Conservation (phyloP, 495 filamentous ascomycete genomes). For the Annulohypoxylon maeteangense region DNA sequence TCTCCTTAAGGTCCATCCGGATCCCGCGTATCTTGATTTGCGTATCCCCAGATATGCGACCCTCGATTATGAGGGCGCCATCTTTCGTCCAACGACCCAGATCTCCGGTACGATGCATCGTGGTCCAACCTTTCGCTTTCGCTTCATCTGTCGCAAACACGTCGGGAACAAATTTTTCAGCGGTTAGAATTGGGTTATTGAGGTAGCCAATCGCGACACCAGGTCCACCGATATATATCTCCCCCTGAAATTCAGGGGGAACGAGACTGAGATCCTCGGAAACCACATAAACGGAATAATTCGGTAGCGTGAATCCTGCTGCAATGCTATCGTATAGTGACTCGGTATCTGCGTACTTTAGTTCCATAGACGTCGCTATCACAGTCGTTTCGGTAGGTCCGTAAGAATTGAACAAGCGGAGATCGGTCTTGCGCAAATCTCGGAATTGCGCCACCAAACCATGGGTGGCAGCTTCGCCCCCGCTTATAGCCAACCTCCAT, state of each 20-base stretch:
- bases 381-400: slow-evolving; percentile 49
- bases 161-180: slow-evolving; percentile 51
- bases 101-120: slow-evolving; percentile 58
- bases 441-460: slow-evolving; percentile 30
- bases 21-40: slow-evolving; percentile 65
- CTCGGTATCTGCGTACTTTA: slow-evolving; percentile 1
- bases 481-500: slow-evolving; percentile 44
- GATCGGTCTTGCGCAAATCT: slow-evolving; percentile 11
- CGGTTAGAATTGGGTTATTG: slow-evolving; percentile 17
- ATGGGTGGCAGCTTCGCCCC: slow-evolving; percentile 40
- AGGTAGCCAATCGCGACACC: slow-evolving; percentile 52
- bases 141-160: slow-evolving; percentile 34
- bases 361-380: slow-evolving; percentile 17
- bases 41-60: slow-evolving; percentile 58
- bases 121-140: slow-evolving; percentile 47
- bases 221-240: slow-evolving; percentile 54
- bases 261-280: slow-evolving; percentile 55
- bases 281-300: slow-evolving; percentile 57
- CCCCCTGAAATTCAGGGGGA: slow-evolving; percentile 47
- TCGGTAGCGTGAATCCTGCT: slow-evolving; percentile 36
- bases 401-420: slow-evolving; percentile 48
- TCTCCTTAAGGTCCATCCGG: slow-evolving; percentile 63
- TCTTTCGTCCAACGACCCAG: slow-evolving; percentile 46
- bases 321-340: background rate
- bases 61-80: slow-evolving; percentile 52